These are phyloP conservation scores for Penicillium verrucosum DNA, from an alignment of 2,329 filamentous ascomycete species.

Conservation along the genomic window DNA sequence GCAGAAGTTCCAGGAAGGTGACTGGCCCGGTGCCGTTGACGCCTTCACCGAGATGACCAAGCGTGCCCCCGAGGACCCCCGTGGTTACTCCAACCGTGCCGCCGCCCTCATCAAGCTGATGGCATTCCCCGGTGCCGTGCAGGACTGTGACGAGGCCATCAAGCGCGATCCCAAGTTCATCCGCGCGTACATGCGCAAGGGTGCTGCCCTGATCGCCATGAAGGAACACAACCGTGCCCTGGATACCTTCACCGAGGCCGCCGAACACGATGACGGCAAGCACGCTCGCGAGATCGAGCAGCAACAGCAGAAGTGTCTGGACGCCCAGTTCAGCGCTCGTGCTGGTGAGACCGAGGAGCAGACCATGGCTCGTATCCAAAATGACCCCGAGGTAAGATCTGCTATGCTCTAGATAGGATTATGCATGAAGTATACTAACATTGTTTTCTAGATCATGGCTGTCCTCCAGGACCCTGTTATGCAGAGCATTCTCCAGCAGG, in stretches of 20 bases:
- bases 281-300: conserved; percentile 89
- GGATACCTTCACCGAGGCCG: conserved; percentile 81
- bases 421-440: conserved; percentile 27
- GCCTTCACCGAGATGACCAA: conserved; percentile 97
- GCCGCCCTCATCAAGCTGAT: conserved; percentile 96
- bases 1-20: conserved; percentile 92
- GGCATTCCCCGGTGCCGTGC: conserved; percentile 87
- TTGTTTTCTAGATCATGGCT: conserved; percentile 63
- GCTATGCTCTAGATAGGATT: background rate
- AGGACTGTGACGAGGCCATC: conserved; percentile 89
- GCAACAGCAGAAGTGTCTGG: conserved; percentile 88
- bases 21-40: conserved; percentile 92
- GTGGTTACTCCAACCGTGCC: conserved; percentile 95
- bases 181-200: conserved; percentile 93
- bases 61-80: conserved; percentile 85
- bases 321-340: conserved; percentile 82
- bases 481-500: conserved; percentile 96
- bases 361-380: conserved; percentile 84
- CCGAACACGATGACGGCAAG: conserved; percentile 72
- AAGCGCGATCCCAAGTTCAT: conserved; percentile 90
- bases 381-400: conserved; percentile 76
- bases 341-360: conserved; percentile 96
- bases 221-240: conserved; percentile 95
- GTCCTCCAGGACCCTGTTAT: conserved; percentile 96
- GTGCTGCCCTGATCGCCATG: conserved; percentile 94